Evolutionary conservation across 108 stramenopile genomes (phyloP), one percentile per base, ranked within the genome.

Genomic region (Epithemia pelagica): DNA sequence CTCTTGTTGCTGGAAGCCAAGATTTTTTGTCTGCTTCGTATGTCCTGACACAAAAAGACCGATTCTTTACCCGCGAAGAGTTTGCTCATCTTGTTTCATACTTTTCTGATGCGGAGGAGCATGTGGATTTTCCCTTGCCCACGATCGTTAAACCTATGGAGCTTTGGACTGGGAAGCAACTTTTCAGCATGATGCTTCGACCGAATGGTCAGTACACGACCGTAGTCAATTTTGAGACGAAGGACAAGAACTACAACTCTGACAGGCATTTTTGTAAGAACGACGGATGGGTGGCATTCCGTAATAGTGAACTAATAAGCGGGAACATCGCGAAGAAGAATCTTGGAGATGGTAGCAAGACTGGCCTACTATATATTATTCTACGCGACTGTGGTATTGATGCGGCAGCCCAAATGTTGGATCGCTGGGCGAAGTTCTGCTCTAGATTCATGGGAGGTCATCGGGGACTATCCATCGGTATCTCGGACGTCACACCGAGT

Each of bases 131-230:
- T 0, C 98, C 98, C 27, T 52, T 64, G 18, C 98, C 98, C 18
- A 83, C 96, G 20, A 95, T 99, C 51, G 33, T 97, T 32, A 92
- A 92, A 61, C 98, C 98, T 1, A 83, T 91, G 3, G 69, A 67
- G 60, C 76, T 99, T 28, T 99, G 98, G 98, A 99, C 97, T 2
- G 98, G 98, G 27, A 99, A 99, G 76, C 98, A 99, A 77, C 68
- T 99, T 18, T 94, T 92, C 71, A 71, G 74, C 15, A 71, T 83
- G 52, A 82, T 96, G 68, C 61, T 99, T 30, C 76, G 88, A n/a
- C 98, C 98, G 25, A 93, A 95, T 67, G 70, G 65, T 24, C 64
- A 78, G 25, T 61, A 78, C 19, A 80, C 72, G 24, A 70, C 86
- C n/a, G 54, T 74, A 0, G 92, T 96, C 2, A 97, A 88, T 75